Percentiles rank a stretch among this genome's conserved stretches.
phyloP scores from a whole-genome alignment of 306 rosid genomes.

The Rubus parviflorus region DNA sequence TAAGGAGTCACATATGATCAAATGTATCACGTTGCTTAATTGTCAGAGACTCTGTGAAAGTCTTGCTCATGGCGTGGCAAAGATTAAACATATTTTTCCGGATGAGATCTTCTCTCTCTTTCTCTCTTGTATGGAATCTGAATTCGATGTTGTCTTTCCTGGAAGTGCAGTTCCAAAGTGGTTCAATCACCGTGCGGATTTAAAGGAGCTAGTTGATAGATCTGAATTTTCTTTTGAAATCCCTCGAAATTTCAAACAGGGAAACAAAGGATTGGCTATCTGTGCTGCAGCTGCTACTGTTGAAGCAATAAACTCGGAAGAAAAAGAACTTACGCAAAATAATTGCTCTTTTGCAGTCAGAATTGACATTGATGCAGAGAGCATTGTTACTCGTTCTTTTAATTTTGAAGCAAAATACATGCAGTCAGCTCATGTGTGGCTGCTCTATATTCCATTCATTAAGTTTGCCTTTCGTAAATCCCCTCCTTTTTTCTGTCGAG shows the following conservation, averaged over 20 bases:
- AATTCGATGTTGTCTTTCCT: not conserved
- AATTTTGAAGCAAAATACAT: no score
- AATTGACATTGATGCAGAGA: not conserved
- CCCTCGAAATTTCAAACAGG: not conserved
- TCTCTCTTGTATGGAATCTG: not conserved
- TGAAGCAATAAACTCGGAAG: not conserved
- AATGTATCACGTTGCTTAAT: not conserved
- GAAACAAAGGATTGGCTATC: not conserved
- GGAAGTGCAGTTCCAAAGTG: slow-evolving; percentile 1
- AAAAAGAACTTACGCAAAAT: not conserved
- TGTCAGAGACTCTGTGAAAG: not conserved
- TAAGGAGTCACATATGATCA: not conserved
- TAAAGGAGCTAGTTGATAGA: not conserved
- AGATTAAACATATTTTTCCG: not conserved
- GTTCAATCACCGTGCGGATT: not conserved
- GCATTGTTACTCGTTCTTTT: not conserved
- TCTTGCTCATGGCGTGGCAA: not conserved
- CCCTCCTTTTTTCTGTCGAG: not conserved
- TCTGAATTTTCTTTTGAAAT: not conserved
- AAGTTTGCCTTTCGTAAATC: not conserved
- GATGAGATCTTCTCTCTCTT: not conserved
- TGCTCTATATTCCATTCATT: not conserved
- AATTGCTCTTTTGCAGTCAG: no score
- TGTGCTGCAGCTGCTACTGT: not conserved
- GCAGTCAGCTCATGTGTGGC: not conserved